These are phyloP conservation scores for Massospora cicadina DNA, from an alignment of 371 early-diverging fungal genomes.

Conservation along the genomic window DNA sequence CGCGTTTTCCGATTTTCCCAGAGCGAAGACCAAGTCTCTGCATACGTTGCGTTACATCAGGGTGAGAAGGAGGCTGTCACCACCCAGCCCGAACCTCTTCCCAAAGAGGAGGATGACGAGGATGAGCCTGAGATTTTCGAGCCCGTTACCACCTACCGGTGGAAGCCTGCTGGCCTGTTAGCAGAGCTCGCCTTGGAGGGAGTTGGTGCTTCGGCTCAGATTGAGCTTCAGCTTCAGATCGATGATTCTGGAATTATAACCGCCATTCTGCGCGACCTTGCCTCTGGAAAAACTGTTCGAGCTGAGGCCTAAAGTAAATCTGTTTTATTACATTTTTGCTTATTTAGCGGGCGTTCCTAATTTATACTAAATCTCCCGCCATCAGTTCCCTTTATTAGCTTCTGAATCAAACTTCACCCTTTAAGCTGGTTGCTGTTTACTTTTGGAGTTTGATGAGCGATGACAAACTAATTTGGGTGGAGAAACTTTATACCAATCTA, in stretches of 20 bases:
- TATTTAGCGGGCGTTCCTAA: too few relatives aligned
- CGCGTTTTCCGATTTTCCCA: conserved; percentile 42
- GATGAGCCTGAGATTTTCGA: conserved; percentile 22
- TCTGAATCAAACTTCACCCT: too few relatives aligned
- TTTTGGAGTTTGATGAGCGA: too few relatives aligned
- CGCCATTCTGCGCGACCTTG: not conserved
- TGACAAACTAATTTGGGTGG: too few relatives aligned
- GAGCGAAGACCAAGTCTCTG: conserved; percentile 35
- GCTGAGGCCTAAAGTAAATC: not conserved
- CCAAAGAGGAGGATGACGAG: conserved; percentile 23
- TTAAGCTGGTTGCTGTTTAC: too few relatives aligned
- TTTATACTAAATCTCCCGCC: too few relatives aligned
- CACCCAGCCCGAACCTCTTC: conserved; percentile 20
- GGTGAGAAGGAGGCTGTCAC: conserved; percentile 34
- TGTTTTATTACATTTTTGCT: too few relatives aligned
- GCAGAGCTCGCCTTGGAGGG: conserved; percentile 23
- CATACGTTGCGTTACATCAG: conserved; percentile 54
- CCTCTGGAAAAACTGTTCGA: not conserved
- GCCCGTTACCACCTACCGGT: conserved; percentile 17
- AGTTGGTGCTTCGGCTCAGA: conserved; percentile 11
- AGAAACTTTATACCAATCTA: too few relatives aligned
- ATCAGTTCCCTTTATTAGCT: too few relatives aligned
- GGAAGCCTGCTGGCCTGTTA: conserved; percentile 24
- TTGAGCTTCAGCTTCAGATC: conserved; percentile 8
- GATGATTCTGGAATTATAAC: not conserved